Evolutionary conservation across 306 rosid species (phyloP), one percentile per base, ranked within the genome.

Genomic region (Prunus fruticosa): DNA sequence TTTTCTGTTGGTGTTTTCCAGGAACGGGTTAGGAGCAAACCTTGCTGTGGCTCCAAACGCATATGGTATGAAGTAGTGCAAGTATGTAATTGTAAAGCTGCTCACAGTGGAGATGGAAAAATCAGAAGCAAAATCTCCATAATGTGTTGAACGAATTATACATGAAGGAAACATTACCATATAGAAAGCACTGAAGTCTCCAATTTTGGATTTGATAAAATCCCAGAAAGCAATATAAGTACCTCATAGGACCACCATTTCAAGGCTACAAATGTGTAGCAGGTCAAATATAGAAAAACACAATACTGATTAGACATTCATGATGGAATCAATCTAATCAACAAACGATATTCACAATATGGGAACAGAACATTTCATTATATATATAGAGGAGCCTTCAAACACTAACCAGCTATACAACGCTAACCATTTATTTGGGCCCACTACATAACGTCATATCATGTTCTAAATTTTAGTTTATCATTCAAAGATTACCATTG

Each of bases 201-300:
- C 22, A 85, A 76, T 70, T 84, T 58, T 0, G 90, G 87, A 81
- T 87, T 79, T 57, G 80, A 83, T 52, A 88, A 73, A 8, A 88
- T 73, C 66, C 92, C 96, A 43, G 89, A 76, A 4, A 90, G 52
- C 79, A 90, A 71, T 34, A 34, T 34, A 34, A 34, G 43, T 1
- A 88, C 30, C 80, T 91, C 91, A 12, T 74, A 83, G 2, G 91
- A 88, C 96, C 91, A 88, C 88, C 91, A 88, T 86, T n/a, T 88
- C 84, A 2, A 88, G 87, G 66, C 96, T 88, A 53, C 16, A 34
- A 5, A 38, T 30, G 28, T 25, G 11, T 13, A 28, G 4, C 30
- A 41, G 0, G 16, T 41, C 9, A 66, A 54, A 8, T 34, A 0
- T 8, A 22, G 10, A 54, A 54, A 52, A 18, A 15, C 20, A n/a